Conservation (phyloP, 1,284 basidiomycete species). For the Ganoderma lucidum region DNA sequence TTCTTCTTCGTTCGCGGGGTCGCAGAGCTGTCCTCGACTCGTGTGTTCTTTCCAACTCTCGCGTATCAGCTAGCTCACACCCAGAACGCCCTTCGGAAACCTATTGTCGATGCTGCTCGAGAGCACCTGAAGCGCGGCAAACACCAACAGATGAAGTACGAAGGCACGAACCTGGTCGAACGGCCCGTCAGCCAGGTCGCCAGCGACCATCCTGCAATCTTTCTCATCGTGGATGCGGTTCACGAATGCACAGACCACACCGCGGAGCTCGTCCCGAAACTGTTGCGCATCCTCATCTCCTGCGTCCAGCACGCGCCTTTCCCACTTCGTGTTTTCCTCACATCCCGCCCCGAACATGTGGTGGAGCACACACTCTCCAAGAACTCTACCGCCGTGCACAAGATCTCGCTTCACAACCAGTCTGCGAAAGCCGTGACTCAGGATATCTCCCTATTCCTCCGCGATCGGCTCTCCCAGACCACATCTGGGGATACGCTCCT, state of each 20-base stretch:
- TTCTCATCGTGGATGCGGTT: conserved; percentile 27
- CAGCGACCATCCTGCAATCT: not conserved
- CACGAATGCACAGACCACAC: conserved; percentile 21
- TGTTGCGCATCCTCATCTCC: not conserved
- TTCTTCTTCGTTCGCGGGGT: not conserved
- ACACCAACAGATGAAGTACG: conserved; percentile 16
- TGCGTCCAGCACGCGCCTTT: not conserved
- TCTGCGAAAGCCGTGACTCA: not conserved
- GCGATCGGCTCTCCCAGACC: not conserved
- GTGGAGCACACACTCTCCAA: not conserved
- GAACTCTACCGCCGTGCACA: not conserved
- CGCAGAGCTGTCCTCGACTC: not conserved
- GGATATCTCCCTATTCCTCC: not conserved
- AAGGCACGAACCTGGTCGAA: conserved; percentile 14
- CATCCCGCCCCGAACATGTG: not conserved
- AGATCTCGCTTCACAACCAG: not conserved
- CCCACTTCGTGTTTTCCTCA: not conserved
- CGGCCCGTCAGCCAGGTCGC: not conserved
- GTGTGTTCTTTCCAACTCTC: not conserved
- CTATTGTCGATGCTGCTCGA: conserved; percentile 14
- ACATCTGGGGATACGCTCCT: not conserved
- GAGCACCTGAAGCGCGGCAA: conserved; percentile 16
- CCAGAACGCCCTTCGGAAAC: not conserved
- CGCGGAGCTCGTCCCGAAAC: conserved; percentile 15
- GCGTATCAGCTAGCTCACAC: conserved; percentile 18